Evolutionary conservation across 225 moss, liverwort and hornwort genomes (phyloP), one percentile per base, ranked within the genome.

Genomic region (Lunularia cruciata): DNA sequence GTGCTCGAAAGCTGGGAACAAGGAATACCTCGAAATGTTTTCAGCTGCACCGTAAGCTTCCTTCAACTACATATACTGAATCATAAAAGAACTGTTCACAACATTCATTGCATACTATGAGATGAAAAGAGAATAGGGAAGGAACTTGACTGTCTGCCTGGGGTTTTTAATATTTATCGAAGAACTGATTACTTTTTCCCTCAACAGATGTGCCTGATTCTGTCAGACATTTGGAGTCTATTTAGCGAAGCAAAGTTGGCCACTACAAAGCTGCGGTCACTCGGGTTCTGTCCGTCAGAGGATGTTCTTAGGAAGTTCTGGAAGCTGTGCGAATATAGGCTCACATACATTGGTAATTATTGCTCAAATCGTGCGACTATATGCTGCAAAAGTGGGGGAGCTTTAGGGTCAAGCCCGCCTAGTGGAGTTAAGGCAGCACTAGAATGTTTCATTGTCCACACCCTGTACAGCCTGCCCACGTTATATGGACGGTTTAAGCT

Each of bases 151-250:
- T n/a, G n/a, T n/a, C n/a, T n/a, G n/a, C n/a, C n/a, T n/a, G n/a
- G n/a, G n/a, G n/a, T n/a, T 49, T 36, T 20, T 51, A 6, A 22
- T 19, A 54, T 32, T 10, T 54, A 33, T 59, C 20, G 13, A 32
- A 14, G 31, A 71, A 20, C 43, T 59, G 12, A 58, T 51, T 13
- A 51, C 3, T 19, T 66, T 60, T 39, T 25, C 52, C 42, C 73
- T 70, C 63, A 57, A 69, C 89, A 94, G 94, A 76, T 89, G 72
- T 91, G 93, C 69, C 82, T 87, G 52, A 76, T 93, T 72, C 67
- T 91, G 16, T 88, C 93, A 56, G 98, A 98, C 71, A 71, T 88
- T 43, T 98, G 93, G 93, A 86, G 89, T 78, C 85, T 98, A 73
- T 98, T 93, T 58, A 89, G 89, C 78, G 82, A 80, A 75, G 72